Evolutionary conservation across 1,139 yeast species (phyloP).

Genomic region (Hansenula sp.): DNA sequence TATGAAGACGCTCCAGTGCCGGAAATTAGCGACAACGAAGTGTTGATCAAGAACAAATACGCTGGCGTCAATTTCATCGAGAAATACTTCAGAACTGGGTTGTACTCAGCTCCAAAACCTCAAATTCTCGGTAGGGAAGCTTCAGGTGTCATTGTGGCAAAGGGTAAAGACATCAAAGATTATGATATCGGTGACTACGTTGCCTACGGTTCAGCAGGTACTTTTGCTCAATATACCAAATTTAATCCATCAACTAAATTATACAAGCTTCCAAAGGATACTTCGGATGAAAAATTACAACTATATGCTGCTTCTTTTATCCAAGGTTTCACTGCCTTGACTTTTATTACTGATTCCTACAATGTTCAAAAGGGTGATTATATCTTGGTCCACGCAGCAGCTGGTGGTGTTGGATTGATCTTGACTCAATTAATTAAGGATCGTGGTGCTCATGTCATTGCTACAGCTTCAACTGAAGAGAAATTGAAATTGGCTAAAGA

Average conservation of each 20-base stretch:
- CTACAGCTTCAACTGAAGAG: slow-evolving; percentile 72
- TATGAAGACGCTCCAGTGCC: slow-evolving; percentile 60
- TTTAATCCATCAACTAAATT: slow-evolving; percentile 32
- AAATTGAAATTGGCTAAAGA: slow-evolving; percentile 55
- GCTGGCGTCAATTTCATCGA: slow-evolving; percentile 85
- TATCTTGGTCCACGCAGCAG: slow-evolving; percentile 84
- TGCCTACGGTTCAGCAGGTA: slow-evolving; percentile 44
- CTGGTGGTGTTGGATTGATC: slow-evolving; percentile 86
- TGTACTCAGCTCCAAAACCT: slow-evolving; percentile 61
- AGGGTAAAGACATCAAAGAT: slow-evolving; percentile 55
- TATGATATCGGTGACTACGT: slow-evolving; percentile 71
- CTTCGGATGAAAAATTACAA: slow-evolving; percentile 44
- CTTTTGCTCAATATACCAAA: slow-evolving; percentile 74
- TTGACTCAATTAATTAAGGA: slow-evolving; percentile 56
- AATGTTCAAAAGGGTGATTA: slow-evolving; percentile 62
- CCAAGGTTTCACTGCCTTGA: slow-evolving; percentile 77
- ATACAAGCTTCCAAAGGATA: slow-evolving; percentile 44
- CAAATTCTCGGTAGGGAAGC: slow-evolving; percentile 80
- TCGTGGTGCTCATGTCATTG: slow-evolving; percentile 78
- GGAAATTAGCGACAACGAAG: slow-evolving; percentile 43
- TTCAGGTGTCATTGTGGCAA: slow-evolving; percentile 65
- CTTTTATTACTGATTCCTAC: slow-evolving; percentile 64
- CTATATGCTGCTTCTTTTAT: slow-evolving; percentile 55
- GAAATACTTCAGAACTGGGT: slow-evolving; percentile 73
- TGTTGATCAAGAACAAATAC: slow-evolving; percentile 66